Percentiles rank a stretch among this genome's conserved stretches.
phyloP scores from a whole-genome alignment of 305 asterid genomes.

The Fraxinus greggii region DNA sequence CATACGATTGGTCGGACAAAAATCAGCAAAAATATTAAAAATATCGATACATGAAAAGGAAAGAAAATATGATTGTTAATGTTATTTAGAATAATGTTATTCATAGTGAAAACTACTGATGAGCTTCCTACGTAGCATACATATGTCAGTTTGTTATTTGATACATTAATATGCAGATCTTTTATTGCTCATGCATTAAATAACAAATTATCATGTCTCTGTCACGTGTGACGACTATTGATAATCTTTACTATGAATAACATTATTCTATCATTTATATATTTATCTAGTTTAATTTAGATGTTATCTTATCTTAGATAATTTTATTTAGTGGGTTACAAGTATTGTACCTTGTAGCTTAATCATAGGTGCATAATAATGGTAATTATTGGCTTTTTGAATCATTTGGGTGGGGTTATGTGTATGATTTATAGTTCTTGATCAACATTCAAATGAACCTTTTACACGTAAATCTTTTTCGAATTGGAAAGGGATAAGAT shows the following conservation, averaged over 20 bases:
- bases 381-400: slow-evolving; percentile 19
- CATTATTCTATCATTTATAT: not conserved
- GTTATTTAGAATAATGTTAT: too few relatives aligned
- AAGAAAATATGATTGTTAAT: not conserved
- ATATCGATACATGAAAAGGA: slow-evolving; percentile 1
- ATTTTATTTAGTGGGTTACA: slow-evolving; percentile 18
- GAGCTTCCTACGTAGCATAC: too few relatives aligned
- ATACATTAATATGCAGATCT: too few relatives aligned
- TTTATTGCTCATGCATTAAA: too few relatives aligned
- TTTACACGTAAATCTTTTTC: not conserved
- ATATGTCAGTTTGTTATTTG: too few relatives aligned
- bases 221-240: too few relatives aligned
- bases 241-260: too few relatives aligned
- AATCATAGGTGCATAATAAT: slow-evolving; percentile 15
- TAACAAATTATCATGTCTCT: too few relatives aligned
- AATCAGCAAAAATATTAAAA: not conserved
- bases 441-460: not conserved
- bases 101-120: too few relatives aligned
- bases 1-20: not conserved
- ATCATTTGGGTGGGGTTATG: slow-evolving; percentile 19
- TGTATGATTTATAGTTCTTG: not conserved
- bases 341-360: slow-evolving; percentile 17
- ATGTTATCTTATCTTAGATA: not conserved
- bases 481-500: not conserved
- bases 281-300: slow-evolving; percentile 17